Evolutionary conservation across 106 monocot genomes (phyloP).

Genomic region (Platanthera zijinensis): DNA sequence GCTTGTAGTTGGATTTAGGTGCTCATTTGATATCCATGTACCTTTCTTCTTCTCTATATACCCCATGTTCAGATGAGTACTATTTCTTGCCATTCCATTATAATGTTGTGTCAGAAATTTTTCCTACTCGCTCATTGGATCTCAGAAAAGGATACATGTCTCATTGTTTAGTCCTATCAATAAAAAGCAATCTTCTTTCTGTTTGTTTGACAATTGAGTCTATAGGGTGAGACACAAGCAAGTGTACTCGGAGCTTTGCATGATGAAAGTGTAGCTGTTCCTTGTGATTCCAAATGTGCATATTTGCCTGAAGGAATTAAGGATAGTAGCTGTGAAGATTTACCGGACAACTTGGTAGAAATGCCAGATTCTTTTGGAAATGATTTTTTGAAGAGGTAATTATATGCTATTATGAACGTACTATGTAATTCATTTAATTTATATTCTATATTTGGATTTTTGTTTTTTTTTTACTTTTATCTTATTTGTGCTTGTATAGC

Average conservation of each 20-base stretch:
- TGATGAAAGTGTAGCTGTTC: conserved; percentile 7
- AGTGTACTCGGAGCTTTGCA: conserved; percentile 7
- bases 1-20: background rate
- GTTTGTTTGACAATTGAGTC: conserved; percentile 1
- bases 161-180: background rate
- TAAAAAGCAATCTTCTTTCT: background rate
- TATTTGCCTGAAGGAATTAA: conserved; percentile 1
- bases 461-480: background rate
- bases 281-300: conserved; percentile 16
- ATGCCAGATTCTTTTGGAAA: conserved; percentile 36
- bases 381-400: conserved; percentile 74
- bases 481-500: conserved; percentile 18
- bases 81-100: too few species aligned
- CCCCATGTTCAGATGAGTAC: too few species aligned
- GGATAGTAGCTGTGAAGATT: conserved; percentile 2
- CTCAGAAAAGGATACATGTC: background rate
- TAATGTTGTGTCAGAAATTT: too few species aligned
- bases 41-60: too few species aligned
- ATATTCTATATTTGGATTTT: background rate
- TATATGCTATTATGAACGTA: background rate
- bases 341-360: conserved; percentile 15
- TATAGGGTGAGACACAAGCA: conserved; percentile 29
- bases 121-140: background rate
- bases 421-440: background rate
- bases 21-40: too few species aligned